phyloP scores from a whole-genome alignment of 805 yeast genomes.

The Lipomyces yamanashiensis region DNA sequence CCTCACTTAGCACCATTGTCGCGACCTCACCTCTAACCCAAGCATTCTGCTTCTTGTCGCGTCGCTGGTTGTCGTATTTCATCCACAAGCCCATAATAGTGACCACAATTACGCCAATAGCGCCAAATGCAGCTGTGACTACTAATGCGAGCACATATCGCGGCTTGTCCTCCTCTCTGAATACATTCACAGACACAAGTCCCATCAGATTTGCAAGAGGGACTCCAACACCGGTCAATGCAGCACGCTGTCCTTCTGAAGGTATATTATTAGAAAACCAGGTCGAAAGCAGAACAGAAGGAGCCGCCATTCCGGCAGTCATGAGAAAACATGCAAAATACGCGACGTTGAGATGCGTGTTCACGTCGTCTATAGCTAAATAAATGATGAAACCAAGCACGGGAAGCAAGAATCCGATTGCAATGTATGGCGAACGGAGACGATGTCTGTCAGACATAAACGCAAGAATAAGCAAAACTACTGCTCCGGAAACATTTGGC shows the following conservation, averaged over 20 bases:
- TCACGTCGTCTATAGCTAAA: constrained; percentile 53
- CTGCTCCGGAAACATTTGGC: constrained; percentile 56
- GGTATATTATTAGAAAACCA: constrained; percentile 59
- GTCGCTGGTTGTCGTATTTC: constrained; percentile 51
- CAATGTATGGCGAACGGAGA: constrained; percentile 49
- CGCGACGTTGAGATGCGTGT: constrained; percentile 49
- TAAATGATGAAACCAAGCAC: constrained; percentile 55
- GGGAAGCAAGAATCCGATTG: constrained; percentile 49
- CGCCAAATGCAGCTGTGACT: constrained; percentile 54
- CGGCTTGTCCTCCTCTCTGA: constrained; percentile 58
- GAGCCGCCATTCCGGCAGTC: constrained; percentile 56
- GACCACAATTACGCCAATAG: constrained; percentile 50
- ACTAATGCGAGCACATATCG: constrained; percentile 57
- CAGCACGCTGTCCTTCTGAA: constrained; percentile 53
- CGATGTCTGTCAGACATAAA: constrained; percentile 51
- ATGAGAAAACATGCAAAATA: constrained; percentile 53
- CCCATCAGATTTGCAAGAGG: constrained; percentile 65
- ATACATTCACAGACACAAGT: constrained; percentile 58
- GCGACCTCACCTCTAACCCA: constrained; percentile 51
- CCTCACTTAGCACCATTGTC: constrained; percentile 51
- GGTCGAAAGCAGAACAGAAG: constrained; percentile 56
- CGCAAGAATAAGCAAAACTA: constrained; percentile 49
- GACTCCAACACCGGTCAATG: constrained; percentile 55
- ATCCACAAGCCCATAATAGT: constrained; percentile 45
- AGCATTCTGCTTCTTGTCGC: constrained; percentile 51